A percentile compares a stretch with the other conserved stretches of the same genome.
Evolutionary conservation across 75 land plant genomes (phyloP).

Genomic region (Pinus tabuliformis): DNA sequence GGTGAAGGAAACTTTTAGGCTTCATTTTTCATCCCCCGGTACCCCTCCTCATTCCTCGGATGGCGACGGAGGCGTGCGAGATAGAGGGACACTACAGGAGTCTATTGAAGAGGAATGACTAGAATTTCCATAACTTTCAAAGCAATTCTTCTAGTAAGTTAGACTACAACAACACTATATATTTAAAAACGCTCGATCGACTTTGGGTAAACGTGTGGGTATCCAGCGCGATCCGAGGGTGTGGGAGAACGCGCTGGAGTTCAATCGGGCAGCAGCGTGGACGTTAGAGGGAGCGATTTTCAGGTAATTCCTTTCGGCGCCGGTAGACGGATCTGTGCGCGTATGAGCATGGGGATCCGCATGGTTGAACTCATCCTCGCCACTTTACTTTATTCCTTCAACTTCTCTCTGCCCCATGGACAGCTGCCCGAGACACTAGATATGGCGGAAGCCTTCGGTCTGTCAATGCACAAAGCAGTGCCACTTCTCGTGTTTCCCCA

Average conservation of each 20-base stretch:
- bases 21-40: conserved; percentile 80
- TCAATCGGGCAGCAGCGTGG: conserved; percentile 43
- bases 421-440: conserved; percentile 36
- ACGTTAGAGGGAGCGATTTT: conserved; percentile 49
- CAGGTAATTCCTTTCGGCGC: conserved; percentile 67
- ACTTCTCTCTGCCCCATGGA: conserved; percentile 45
- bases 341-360: conserved; percentile 48
- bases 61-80: conserved; percentile 37
- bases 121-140: too few relatives aligned
- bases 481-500: conserved; percentile 9
- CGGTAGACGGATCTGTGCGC: conserved; percentile 62
- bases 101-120: too few relatives aligned
- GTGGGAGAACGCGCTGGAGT: conserved; percentile 57
- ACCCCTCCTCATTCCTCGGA: conserved; percentile 63
- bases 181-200: too few relatives aligned
- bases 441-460: conserved; percentile 70
- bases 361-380: conserved; percentile 52
- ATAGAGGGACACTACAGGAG: conserved; percentile 53
- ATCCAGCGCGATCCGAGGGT: conserved; percentile 42
- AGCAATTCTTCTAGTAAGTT: too few relatives aligned
- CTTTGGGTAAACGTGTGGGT: too few relatives aligned
- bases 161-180: too few relatives aligned
- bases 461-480: conserved; percentile 40
- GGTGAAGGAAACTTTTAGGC: conserved; percentile 62
- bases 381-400: conserved; percentile 50